These are phyloP conservation scores for Plantago elongata DNA, from an alignment of 257 asterid genomes.

Conservation along the genomic window DNA sequence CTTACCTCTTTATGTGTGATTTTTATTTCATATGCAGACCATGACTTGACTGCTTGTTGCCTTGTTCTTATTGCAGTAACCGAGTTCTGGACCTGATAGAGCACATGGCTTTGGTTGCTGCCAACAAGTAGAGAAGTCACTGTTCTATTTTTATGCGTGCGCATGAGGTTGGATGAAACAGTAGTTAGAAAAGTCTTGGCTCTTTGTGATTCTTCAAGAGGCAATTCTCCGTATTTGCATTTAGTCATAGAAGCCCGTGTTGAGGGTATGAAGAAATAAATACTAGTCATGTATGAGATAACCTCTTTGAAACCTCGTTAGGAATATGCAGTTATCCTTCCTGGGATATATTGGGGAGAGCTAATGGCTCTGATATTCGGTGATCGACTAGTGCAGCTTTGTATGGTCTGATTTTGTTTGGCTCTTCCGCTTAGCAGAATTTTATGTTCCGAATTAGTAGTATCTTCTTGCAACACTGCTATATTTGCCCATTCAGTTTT, in stretches of 20 bases:
- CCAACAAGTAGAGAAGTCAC: conserved; percentile 25
- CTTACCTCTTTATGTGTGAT: neutral
- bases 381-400: no score
- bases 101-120: conserved; percentile 72
- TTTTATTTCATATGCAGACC: neutral
- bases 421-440: no score
- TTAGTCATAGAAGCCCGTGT: neutral
- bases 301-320: no score
- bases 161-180: neutral
- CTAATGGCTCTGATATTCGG: no score
- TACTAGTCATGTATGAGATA: no score
- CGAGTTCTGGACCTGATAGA: conserved; percentile 67
- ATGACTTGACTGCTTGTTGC: neutral
- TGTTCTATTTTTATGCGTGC: neutral
- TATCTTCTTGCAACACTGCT: no score
- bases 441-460: no score
- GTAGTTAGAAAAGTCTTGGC: neutral
- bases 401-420: no score
- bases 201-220: neutral
- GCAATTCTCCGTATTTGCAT: neutral
- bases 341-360: no score
- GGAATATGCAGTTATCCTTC: no score
- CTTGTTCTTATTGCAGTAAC: conserved; percentile 31
- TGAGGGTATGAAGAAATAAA: neutral
- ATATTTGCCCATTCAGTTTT: no score